These are phyloP conservation scores for Podaxis sp. DNA, from an alignment of 768 basidiomycete species.

Conservation along the genomic window DNA sequence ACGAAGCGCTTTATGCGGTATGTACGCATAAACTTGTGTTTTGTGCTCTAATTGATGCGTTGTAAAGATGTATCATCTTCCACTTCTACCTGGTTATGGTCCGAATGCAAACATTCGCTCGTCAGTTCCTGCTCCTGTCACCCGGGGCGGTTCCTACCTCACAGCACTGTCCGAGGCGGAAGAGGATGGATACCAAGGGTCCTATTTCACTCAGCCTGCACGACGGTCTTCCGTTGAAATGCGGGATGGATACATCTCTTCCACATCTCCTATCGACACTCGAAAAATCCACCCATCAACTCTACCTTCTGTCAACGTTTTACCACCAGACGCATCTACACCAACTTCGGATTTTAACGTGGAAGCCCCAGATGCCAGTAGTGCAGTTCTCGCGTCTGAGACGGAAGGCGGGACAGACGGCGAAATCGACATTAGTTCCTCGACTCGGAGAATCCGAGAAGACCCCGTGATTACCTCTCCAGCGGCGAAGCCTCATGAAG, in stretches of 20 bases:
- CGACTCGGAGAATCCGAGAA: background rate
- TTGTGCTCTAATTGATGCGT: conserved; percentile 12
- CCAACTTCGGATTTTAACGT: background rate
- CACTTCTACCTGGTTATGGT: conserved; percentile 88
- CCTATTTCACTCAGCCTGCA: conserved; percentile 61
- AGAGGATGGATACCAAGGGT: conserved; percentile 85
- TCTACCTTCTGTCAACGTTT: background rate
- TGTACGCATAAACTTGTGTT: conserved; percentile 32
- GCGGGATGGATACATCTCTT: conserved; percentile 67
- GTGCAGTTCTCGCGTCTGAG: background rate
- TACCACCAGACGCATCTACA: background rate
- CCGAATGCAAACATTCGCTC: conserved; percentile 85
- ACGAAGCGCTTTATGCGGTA: conserved; percentile 92
- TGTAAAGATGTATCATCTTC: conserved; percentile 83
- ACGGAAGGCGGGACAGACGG: conserved; percentile 6
- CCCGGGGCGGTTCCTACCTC: conserved; percentile 52
- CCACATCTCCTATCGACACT: conserved; percentile 41
- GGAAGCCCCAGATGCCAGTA: background rate
- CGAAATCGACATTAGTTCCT: background rate
- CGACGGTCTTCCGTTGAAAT: conserved; percentile 32
- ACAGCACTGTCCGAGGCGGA: conserved; percentile 82
- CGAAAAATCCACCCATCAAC: conserved; percentile 23
- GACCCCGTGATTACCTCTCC: background rate
- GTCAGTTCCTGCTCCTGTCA: conserved; percentile 57
- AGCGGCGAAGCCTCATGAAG: conserved; percentile 17